Evolutionary conservation across 2,329 filamentous ascomycete genomes (phyloP), one percentile per base, ranked within the genome.

Genomic region (Cladophialophora exuberans): DNA sequence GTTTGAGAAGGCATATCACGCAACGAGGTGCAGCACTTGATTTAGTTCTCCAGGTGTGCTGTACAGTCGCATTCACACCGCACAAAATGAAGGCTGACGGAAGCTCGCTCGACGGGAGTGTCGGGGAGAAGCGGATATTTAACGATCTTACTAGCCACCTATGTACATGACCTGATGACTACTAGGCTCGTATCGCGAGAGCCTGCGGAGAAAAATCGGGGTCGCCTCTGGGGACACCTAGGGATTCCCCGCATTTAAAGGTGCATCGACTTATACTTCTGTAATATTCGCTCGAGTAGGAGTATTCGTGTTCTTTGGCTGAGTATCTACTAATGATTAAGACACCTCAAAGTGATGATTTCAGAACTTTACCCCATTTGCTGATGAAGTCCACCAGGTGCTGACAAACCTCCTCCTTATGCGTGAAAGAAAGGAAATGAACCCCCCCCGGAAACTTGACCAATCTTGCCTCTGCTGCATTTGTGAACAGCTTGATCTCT

Each of bases 341-440:
- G 20, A 2, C 7, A 6, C 31, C 23, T 49, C 18, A 38, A 9
- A 49, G 15, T 36, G 46, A 56, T 65, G 68, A 5, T 42, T 23
- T 26, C 6, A 5, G 22, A 30, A 4, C 13, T 26, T n/a, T 23
- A 5, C 25, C 22, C 42, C 42, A 45, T 23, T 31, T 17, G 10
- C 26, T 39, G 3, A 70, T 64, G 47, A 72, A 66, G 6, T 65
- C 63, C 33, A 82, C 63, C 50, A 83, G 65, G 1, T 67, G 68
- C 22, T 60, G 57, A 54, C 72, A 68, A 2, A 82, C 75, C 53
- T 77, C 73, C 6, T 68, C 65, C 2, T 76, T 74, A 64, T 78
- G 71, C 3, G 73, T 74, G 7, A 69, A 73, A 54, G 72, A 77
- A 54, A 81, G 65, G 57, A 79, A 81, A 64, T 82, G 79, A 49